Evolutionary conservation across 2,329 filamentous ascomycete genomes (phyloP).

Genomic region (Nothophoma quercina): DNA sequence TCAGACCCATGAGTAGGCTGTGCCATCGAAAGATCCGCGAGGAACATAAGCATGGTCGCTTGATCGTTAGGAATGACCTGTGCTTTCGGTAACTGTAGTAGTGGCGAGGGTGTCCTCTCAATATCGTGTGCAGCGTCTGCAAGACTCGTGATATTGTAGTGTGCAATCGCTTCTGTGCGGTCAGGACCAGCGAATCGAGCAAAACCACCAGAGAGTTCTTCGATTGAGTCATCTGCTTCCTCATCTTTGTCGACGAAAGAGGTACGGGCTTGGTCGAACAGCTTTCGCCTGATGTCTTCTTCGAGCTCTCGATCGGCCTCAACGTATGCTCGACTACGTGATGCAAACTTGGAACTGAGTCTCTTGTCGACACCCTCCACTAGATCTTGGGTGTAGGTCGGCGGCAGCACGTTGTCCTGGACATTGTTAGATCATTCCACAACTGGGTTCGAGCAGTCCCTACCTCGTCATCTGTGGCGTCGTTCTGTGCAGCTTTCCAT

Average conservation of each 20-base stretch:
- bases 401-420: constrained; percentile 44
- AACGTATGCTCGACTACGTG: constrained; percentile 51
- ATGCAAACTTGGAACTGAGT: constrained; percentile 47
- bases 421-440: constrained; percentile 5
- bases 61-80: constrained; percentile 51
- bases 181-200: constrained; percentile 52
- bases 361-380: constrained; percentile 34
- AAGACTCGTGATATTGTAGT: constrained; percentile 47
- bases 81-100: constrained; percentile 18
- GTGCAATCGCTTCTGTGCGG: constrained; percentile 51
- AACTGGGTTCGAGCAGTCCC: background rate
- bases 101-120: constrained; percentile 43
- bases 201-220: constrained; percentile 44
- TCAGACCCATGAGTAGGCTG: constrained; percentile 3
- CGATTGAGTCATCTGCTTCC: constrained; percentile 44
- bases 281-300: constrained; percentile 35
- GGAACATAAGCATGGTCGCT: constrained; percentile 50
- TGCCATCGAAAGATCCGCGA: constrained; percentile 46
- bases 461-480: constrained; percentile 54
- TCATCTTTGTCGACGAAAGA: constrained; percentile 39
- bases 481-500: constrained; percentile 42
- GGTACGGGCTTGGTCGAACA: constrained; percentile 31
- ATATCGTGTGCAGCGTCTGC: constrained; percentile 45
- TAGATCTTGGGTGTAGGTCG: constrained; percentile 42
- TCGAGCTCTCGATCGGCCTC: constrained; percentile 49